Base-by-base conservation (phyloP, 177 flowering plant genomes). In the Vitis hybrid region DNA sequence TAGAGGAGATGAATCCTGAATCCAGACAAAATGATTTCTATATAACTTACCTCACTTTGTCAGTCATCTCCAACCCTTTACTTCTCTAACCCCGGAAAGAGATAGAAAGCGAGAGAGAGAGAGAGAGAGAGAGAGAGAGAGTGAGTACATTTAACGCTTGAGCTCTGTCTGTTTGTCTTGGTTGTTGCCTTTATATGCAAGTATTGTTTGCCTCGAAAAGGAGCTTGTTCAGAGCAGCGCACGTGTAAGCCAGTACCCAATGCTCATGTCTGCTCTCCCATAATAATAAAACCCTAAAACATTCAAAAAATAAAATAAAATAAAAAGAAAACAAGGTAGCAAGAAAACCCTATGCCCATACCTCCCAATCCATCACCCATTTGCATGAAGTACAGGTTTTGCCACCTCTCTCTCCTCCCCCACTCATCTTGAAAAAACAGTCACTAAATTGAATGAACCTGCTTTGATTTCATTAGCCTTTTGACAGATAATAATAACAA, bases 221-320 rank as follows among this genome's bases (percentile, higher is more conserved):
- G 87, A 82, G 66, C 83, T 78, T 81, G 76, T 74, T 79, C 86
- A 79, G 86, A 71, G 79, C 80, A 76, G 81, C 72, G 93, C 93
- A 89, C 93, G 90, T 87, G 89, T 83, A 77, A 68, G 71, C 72
- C 87, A 80, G 76, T 65, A 63, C 62, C 72, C 79, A 67, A 76
- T 72, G 72, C 30, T 70, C 79, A 55, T 68, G 66, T 68, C 74
- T 60, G 66, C 69, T 18, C 54, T 64, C 16, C 68, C 58, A 51
- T 49, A 60, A 52, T 57, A 58, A 35, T 40, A 40, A 40, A 40
- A 6, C 46, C 46, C 46, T 40, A 40, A 40, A 40, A 5, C 46
- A 40, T 40, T 40, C 46, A 40, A 62, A 61, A 58, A 16, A 35
- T 1, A 27, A 15, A 48, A 51, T 19, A 35, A 62, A 11, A 61